Conservation (phyloP, 306 rosid species). For the Rosa chinensis region DNA sequence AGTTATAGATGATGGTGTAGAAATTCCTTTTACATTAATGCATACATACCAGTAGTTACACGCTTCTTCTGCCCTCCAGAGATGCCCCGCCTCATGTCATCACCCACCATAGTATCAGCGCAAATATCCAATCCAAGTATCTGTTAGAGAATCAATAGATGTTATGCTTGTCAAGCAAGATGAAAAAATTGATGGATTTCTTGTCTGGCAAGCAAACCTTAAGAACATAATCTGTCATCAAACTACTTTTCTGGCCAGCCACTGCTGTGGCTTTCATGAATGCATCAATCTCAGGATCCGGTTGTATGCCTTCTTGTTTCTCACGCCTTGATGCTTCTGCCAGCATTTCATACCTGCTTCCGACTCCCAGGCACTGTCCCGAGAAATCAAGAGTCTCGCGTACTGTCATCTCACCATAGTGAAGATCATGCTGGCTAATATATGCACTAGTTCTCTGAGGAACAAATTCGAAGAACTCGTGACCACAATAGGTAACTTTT, state of each 20-base stretch:
- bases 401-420: slow-evolving; percentile 82
- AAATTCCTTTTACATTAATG: not conserved
- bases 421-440: slow-evolving; percentile 78
- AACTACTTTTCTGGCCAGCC: slow-evolving; percentile 65
- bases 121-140: slow-evolving; percentile 77
- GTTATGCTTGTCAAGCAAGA: not conserved
- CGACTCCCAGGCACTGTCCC: slow-evolving; percentile 68
- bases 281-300: slow-evolving; percentile 81
- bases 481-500: slow-evolving; percentile 69
- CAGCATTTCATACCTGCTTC: slow-evolving; percentile 57
- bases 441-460: slow-evolving; percentile 78
- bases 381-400: slow-evolving; percentile 74
- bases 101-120: slow-evolving; percentile 70
- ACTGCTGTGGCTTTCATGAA: slow-evolving; percentile 82
- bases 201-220: slow-evolving; percentile 43
- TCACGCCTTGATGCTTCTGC: slow-evolving; percentile 51
- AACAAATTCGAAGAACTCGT: slow-evolving; percentile 68
- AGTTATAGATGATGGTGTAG: not conserved
- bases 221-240: slow-evolving; percentile 71
- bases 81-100: slow-evolving; percentile 78
- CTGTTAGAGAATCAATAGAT: slow-evolving; percentile 42
- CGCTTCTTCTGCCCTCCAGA: slow-evolving; percentile 82
- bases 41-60: slow-evolving; percentile 59
- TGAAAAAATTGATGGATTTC: not conserved
- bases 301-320: slow-evolving; percentile 52